Conservation (phyloP, 768 basidiomycete species). For the Crassisporium funariophilum region DNA sequence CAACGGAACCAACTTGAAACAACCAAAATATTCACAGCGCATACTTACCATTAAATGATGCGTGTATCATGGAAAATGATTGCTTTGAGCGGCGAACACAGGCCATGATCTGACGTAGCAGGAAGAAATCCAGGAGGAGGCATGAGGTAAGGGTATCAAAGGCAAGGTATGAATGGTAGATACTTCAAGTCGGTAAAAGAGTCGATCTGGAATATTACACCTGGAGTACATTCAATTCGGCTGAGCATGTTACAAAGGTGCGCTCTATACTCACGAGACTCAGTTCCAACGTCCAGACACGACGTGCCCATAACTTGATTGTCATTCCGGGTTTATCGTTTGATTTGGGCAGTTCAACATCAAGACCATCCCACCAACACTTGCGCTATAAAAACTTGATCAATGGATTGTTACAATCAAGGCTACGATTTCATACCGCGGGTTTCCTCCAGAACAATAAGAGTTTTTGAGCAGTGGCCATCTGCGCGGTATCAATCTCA, state of each 20-base stretch:
- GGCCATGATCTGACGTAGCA: slow-evolving; percentile 21
- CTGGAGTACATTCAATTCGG: slow-evolving; percentile 12
- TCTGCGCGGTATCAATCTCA: slow-evolving; percentile 87
- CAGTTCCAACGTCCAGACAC: slow-evolving; percentile 98
- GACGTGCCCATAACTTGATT: slow-evolving; percentile 93
- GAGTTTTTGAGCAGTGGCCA: slow-evolving; percentile 97
- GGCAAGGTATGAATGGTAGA: slow-evolving; percentile 28
- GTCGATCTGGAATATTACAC: slow-evolving; percentile 17
- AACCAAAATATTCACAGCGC: neutral
- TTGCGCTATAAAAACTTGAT: slow-evolving; percentile 66
- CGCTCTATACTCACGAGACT: slow-evolving; percentile 67
- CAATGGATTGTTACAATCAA: slow-evolving; percentile 7
- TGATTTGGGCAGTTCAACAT: slow-evolving; percentile 74
- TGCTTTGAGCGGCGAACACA: neutral
- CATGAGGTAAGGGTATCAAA: slow-evolving; percentile 25
- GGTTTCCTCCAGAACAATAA: slow-evolving; percentile 99
- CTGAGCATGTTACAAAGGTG: neutral
- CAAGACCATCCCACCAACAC: slow-evolving; percentile 99
- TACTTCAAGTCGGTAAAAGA: slow-evolving; percentile 18
- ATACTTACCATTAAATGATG: slow-evolving; percentile 3
- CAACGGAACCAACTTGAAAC: slow-evolving; percentile 6
- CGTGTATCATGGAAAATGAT: slow-evolving; percentile 1
- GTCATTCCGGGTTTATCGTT: slow-evolving; percentile 51
- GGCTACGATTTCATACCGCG: slow-evolving; percentile 64
- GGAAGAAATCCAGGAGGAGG: slow-evolving; percentile 18